Evolutionary conservation across 192 early-diverging fungal species (phyloP).

Genomic region (Paraglomus brasilianum): DNA sequence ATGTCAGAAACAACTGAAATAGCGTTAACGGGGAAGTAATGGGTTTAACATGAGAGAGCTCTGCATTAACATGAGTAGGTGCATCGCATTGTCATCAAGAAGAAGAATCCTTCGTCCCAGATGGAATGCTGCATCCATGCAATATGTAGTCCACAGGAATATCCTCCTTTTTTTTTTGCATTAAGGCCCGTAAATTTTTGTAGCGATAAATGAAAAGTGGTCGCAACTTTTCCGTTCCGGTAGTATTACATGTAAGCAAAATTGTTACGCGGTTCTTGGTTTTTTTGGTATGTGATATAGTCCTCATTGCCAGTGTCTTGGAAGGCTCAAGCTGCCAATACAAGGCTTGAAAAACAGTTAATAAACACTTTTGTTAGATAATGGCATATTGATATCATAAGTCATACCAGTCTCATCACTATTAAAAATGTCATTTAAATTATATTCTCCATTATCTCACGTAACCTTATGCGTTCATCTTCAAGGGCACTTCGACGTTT

Average conservation of each 20-base stretch:
- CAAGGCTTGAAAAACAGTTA: too few relatives aligned
- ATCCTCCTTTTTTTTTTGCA: not conserved
- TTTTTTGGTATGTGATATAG: not conserved
- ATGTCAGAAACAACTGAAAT: too few relatives aligned
- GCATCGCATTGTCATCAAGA: too few relatives aligned
- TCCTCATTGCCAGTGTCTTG: not conserved
- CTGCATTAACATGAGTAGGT: too few relatives aligned
- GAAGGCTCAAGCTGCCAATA: not conserved
- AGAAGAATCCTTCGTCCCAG: too few relatives aligned
- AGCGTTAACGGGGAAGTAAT: too few relatives aligned
- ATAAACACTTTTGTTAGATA: too few relatives aligned
- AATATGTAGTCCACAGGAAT: not conserved
- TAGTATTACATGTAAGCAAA: slow-evolving; percentile 4
- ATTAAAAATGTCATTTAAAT: slow-evolving; percentile 11
- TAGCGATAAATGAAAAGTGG: slow-evolving; percentile 4
- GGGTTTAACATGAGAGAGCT: too few relatives aligned
- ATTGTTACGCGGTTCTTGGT: not conserved
- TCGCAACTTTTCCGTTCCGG: not conserved
- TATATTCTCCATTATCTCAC: too few relatives aligned
- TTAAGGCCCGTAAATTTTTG: not conserved
- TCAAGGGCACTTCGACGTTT: too few relatives aligned
- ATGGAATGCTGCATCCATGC: not conserved
- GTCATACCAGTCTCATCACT: slow-evolving; percentile 9
- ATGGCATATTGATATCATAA: not conserved
- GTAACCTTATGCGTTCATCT: too few relatives aligned